phyloP scores from a whole-genome alignment of 306 rosid species.

The Leucaena leucocephala region DNA sequence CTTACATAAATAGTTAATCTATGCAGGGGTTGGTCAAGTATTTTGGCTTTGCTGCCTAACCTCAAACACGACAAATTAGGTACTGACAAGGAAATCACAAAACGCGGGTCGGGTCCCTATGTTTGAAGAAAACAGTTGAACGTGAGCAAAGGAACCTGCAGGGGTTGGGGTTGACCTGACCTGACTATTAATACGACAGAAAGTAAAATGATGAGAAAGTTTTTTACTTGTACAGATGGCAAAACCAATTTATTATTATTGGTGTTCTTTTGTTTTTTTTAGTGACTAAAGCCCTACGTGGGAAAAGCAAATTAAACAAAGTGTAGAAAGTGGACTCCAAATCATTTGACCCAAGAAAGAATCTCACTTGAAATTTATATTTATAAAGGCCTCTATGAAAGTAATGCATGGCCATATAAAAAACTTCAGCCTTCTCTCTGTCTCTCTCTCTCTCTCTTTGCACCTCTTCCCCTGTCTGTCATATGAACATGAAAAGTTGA shows the following conservation, averaged over 20 bases:
- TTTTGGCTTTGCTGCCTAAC: conserved; percentile 18
- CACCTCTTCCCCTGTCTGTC: conserved; percentile 45
- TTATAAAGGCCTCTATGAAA: conserved; percentile 66
- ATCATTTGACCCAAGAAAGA: conserved; percentile 57
- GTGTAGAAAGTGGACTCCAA: conserved; percentile 68
- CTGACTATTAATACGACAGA: not conserved
- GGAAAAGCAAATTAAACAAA: conserved; percentile 51
- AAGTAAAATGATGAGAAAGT: conserved; percentile 5
- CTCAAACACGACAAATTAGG: conserved; percentile 31
- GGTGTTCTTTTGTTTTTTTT: not conserved
- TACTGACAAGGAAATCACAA: conserved; percentile 7
- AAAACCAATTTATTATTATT: not conserved
- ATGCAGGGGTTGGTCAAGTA: conserved; percentile 9
- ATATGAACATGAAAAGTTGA: conserved; percentile 55
- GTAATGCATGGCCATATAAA: conserved; percentile 80
- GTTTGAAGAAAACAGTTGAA: not conserved
- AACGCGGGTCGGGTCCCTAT: not conserved
- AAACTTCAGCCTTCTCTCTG: conserved; percentile 32
- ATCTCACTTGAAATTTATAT: conserved; percentile 54
- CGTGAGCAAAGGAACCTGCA: not conserved
- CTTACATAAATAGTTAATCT: not conserved
- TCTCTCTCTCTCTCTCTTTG: conserved; percentile 28
- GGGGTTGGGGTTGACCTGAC: conserved; percentile 31
- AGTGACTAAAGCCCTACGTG: conserved; percentile 34
- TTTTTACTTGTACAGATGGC: not conserved